Percentiles rank a stretch among this genome's conserved stretches.
These are phyloP conservation scores for Coniferiporia sulphurascens DNA, from an alignment of 1,284 basidiomycete species.

Conservation along the genomic window DNA sequence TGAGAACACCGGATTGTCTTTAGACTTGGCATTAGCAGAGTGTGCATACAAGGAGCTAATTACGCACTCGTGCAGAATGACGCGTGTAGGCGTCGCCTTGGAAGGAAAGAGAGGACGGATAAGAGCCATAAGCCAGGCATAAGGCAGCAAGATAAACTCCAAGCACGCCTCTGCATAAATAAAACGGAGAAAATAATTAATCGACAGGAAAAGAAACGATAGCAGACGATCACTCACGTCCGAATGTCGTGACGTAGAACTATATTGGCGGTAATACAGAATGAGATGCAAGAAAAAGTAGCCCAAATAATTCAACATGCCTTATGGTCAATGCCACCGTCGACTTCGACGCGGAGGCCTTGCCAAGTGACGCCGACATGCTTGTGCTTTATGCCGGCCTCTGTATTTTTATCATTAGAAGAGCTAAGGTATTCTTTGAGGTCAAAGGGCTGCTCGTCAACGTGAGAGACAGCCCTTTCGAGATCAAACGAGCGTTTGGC, in stretches of 20 bases:
- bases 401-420: conserved; percentile 60
- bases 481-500: conserved; percentile 32
- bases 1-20: conserved; percentile 71
- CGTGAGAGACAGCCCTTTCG: conserved; percentile 9
- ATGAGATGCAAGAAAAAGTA: conserved; percentile 3
- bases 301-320: conserved; percentile 28
- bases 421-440: conserved; percentile 73
- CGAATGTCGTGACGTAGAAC: conserved; percentile 65
- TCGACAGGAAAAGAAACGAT: conserved; percentile 33
- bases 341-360: conserved; percentile 65
- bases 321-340: conserved; percentile 58
- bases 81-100: conserved; percentile 44
- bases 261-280: conserved; percentile 25
- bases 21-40: conserved; percentile 26
- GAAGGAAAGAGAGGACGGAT: conserved; percentile 53
- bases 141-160: conserved; percentile 52
- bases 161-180: conserved; percentile 54
- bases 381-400: conserved; percentile 78
- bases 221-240: conserved; percentile 34
- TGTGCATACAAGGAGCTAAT: background rate
- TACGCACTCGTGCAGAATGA: conserved; percentile 64
- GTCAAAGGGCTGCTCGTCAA: conserved; percentile 49
- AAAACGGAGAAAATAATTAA: conserved; percentile 30
- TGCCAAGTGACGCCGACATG: conserved; percentile 81
- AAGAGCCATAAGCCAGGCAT: conserved; percentile 44